A percentile compares a stretch with the other conserved stretches of the same genome.
Conservation (phyloP, 1,284 basidiomycete genomes). For the Anthracocystis panici-leucophaei region DNA sequence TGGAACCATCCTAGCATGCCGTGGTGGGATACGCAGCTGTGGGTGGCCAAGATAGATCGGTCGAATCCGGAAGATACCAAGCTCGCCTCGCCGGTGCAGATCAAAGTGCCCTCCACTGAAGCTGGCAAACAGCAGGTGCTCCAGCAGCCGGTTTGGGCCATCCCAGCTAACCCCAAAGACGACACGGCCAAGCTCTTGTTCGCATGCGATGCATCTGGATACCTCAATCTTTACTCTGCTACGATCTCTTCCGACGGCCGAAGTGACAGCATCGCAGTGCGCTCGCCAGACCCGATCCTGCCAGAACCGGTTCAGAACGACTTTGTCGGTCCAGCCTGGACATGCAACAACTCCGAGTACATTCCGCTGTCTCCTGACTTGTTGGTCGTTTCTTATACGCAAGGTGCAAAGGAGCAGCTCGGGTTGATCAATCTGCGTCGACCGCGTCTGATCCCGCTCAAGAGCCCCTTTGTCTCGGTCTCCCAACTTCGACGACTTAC, state of each 20-base stretch:
- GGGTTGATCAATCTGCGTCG: constrained; percentile 48
- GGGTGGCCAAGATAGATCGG: constrained; percentile 72
- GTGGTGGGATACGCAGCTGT: constrained; percentile 79
- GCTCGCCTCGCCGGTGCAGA: constrained; percentile 20
- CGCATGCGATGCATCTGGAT: constrained; percentile 78
- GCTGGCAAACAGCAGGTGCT: constrained; percentile 51
- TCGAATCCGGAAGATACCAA: constrained; percentile 17
- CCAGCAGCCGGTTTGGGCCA: constrained; percentile 73
- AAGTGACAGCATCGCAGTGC: not conserved
- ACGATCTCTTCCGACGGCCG: constrained; percentile 30
- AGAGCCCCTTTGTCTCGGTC: constrained; percentile 38
- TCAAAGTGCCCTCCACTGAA: constrained; percentile 20
- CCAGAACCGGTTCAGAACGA: constrained; percentile 73
- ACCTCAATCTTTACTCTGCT: constrained; percentile 77
- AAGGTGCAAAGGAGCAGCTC: constrained; percentile 35
- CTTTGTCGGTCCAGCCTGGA: constrained; percentile 76
- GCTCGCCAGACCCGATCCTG: constrained; percentile 69
- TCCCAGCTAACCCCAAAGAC: constrained; percentile 61
- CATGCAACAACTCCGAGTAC: constrained; percentile 69
- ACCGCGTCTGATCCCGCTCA: constrained; percentile 35
- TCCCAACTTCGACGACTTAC: constrained; percentile 38
- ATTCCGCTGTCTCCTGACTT: constrained; percentile 43
- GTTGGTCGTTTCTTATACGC: constrained; percentile 40
- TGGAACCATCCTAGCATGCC: constrained; percentile 84
- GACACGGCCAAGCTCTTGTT: constrained; percentile 75